Base-by-base conservation (phyloP, 2,329 filamentous ascomycete genomes). In the Nothophoma quercina region DNA sequence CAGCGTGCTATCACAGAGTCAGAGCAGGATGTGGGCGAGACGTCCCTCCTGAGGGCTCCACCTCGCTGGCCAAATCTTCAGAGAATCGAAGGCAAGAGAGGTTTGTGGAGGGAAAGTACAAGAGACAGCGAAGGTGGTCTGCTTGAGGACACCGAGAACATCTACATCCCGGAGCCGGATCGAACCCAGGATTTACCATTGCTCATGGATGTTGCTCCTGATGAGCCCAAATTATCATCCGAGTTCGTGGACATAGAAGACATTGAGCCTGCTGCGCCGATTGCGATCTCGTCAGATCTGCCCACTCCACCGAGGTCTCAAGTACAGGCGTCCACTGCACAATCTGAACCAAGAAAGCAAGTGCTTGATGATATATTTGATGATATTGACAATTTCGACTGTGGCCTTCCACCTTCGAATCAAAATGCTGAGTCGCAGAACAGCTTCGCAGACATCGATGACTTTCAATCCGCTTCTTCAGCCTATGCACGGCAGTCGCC, bases 1-100 rank as follows among this genome's bases (percentile, higher is more conserved):
- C 73, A 75, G 25, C 52, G 62, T 23, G 73, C 73, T 1, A 57
- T 75, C 9, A 60, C 58, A 9, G 65, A 73, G 33, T 75, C 73
- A 1, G 73, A 75, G 34, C 46, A 55, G 7, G 64, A 72, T 34
- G 50, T 42, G 4, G 22, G 55, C 1, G 16, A 25, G 7, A n/a
- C 45, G 1, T 16, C 51, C 3, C 18, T 25, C 8, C 32, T 44
- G 5, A n/a, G 18, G 41, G 19, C 33, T 12, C 43, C 50, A 19
- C 45, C 35, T 7, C 55, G 28, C 4, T 69, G 64, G 62, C 58
- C 62, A 29, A 57, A 48, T 12, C 55, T 71, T 2, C 47, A 39
- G 8, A 61, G 58, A 6, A 35, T 58, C 8, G 30, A 64, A 47
- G 64, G 69, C 7, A 63, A 58, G 44, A 62, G 59, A 25, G 54